These are phyloP conservation scores for Asclepias syriaca DNA, from an alignment of 257 asterid species.

Conservation along the genomic window DNA sequence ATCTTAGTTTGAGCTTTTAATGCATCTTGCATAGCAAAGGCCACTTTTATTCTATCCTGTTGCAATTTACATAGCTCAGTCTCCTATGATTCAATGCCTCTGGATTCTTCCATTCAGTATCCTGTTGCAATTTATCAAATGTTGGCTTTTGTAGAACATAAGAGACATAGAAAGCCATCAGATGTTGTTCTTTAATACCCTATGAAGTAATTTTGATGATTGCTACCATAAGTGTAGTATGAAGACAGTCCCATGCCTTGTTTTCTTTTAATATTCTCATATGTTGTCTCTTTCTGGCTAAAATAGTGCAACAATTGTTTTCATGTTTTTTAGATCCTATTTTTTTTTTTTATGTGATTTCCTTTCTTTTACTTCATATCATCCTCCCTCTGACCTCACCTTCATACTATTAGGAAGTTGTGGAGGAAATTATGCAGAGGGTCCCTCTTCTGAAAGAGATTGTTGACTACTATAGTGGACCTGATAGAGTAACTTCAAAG, in stretches of 20 bases:
- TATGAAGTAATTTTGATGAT: not conserved
- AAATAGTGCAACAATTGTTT: not conserved
- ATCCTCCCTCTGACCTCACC: not conserved
- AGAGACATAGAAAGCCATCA: not conserved
- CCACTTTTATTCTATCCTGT: not conserved
- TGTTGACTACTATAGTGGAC: slow-evolving; percentile 76
- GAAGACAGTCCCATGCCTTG: not conserved
- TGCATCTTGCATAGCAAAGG: not conserved
- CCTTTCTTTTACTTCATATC: slow-evolving; percentile 7
- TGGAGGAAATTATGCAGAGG: slow-evolving; percentile 63
- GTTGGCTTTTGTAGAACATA: not conserved
- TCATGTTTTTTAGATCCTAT: not conserved
- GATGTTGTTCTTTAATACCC: not conserved
- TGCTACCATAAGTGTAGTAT: not conserved
- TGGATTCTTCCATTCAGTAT: not conserved
- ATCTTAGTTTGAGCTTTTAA: not conserved
- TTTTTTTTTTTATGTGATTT: not conserved
- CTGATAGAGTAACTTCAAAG: slow-evolving; percentile 82
- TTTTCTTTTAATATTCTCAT: not conserved
- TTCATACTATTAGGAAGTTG: slow-evolving; percentile 43
- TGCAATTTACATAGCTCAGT: not conserved
- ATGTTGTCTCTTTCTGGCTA: not conserved
- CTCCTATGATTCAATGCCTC: not conserved
- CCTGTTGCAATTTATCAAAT: not conserved
- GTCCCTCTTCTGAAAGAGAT: slow-evolving; percentile 72